Percentiles rank a stretch among this genome's conserved stretches.
These are phyloP conservation scores for Starmerella bombi DNA, from an alignment of 805 yeast genomes.

Conservation along the genomic window DNA sequence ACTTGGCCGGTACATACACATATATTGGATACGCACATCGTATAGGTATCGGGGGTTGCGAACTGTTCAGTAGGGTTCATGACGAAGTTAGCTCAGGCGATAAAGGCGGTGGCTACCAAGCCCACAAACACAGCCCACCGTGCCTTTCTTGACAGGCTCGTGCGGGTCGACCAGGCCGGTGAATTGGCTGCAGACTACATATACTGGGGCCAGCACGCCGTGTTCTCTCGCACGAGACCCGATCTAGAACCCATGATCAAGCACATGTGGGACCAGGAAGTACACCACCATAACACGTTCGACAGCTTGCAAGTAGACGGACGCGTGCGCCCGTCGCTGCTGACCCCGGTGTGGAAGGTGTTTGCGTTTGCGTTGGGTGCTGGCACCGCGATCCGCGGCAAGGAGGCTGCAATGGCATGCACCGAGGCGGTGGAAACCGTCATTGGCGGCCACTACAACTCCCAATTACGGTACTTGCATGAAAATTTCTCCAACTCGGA, in stretches of 20 bases:
- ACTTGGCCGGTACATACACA: too few species aligned
- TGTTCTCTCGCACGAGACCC: conserved; percentile 57
- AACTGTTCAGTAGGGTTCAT: too few species aligned
- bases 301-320: conserved; percentile 59
- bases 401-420: conserved; percentile 98
- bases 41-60: too few species aligned
- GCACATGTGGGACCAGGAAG: conserved; percentile 98
- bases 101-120: conserved; percentile 21
- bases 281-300: conserved; percentile 79
- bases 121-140: conserved; percentile 20
- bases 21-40: too few species aligned
- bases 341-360: conserved; percentile 85
- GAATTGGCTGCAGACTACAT: conserved; percentile 92
- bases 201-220: conserved; percentile 78
- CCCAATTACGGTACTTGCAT: conserved; percentile 65
- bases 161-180: conserved; percentile 96
- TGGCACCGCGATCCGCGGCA: conserved; percentile 72
- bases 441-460: conserved; percentile 90
- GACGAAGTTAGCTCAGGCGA: conserved; percentile 16
- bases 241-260: conserved; percentile 63
- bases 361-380: conserved; percentile 84
- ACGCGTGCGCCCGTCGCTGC: conserved; percentile 78
- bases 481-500: conserved; percentile 53
- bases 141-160: conserved; percentile 25
- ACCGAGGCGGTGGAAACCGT: conserved; percentile 98